Percentiles rank a stretch among this genome's conserved stretches.
Evolutionary conservation across 2,329 filamentous ascomycete species (phyloP).

Genomic region (Monosporascus sp.): DNA sequence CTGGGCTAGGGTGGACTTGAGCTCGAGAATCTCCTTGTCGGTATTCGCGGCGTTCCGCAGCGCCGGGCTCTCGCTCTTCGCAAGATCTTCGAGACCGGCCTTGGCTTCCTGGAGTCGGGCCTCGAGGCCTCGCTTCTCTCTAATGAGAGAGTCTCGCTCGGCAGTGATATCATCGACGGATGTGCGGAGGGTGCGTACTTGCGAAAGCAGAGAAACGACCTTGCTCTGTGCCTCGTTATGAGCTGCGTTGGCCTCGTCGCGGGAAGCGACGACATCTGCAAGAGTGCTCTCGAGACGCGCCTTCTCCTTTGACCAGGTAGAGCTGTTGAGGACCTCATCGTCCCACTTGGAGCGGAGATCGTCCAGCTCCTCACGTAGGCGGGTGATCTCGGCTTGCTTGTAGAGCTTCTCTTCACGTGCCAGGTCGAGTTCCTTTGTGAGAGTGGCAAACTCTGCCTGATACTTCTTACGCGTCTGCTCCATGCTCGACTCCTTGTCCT

Average conservation of each 20-base stretch:
- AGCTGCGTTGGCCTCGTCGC: slow-evolving; percentile 86
- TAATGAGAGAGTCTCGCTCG: slow-evolving; percentile 76
- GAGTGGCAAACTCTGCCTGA: slow-evolving; percentile 81
- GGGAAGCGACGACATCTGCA: slow-evolving; percentile 81
- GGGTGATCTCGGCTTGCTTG: slow-evolving; percentile 80
- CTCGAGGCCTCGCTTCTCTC: slow-evolving; percentile 89
- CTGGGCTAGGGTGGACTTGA: slow-evolving; percentile 83
- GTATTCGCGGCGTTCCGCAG: slow-evolving; percentile 84
- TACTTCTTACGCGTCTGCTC: slow-evolving; percentile 98
- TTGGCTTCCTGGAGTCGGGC: slow-evolving; percentile 81
- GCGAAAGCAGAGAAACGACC: slow-evolving; percentile 83
- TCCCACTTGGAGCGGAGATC: slow-evolving; percentile 96
- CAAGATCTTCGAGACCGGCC: slow-evolving; percentile 80
- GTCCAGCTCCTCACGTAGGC: slow-evolving; percentile 91
- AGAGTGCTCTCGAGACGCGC: slow-evolving; percentile 83
- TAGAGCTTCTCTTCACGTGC: slow-evolving; percentile 84
- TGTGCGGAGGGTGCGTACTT: slow-evolving; percentile 78
- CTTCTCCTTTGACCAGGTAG: slow-evolving; percentile 98
- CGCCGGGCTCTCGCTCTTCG: slow-evolving; percentile 77
- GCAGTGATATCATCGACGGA: slow-evolving; percentile 79
- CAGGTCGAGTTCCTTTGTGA: slow-evolving; percentile 88
- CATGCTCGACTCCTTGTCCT: slow-evolving; percentile 93
- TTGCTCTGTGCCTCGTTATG: slow-evolving; percentile 95
- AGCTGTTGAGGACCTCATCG: slow-evolving; percentile 94
- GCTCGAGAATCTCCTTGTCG: slow-evolving; percentile 82